These are phyloP conservation scores for Homolaphlyctis polyrhiza DNA, from an alignment of 371 early-diverging fungal genomes.

Conservation along the genomic window DNA sequence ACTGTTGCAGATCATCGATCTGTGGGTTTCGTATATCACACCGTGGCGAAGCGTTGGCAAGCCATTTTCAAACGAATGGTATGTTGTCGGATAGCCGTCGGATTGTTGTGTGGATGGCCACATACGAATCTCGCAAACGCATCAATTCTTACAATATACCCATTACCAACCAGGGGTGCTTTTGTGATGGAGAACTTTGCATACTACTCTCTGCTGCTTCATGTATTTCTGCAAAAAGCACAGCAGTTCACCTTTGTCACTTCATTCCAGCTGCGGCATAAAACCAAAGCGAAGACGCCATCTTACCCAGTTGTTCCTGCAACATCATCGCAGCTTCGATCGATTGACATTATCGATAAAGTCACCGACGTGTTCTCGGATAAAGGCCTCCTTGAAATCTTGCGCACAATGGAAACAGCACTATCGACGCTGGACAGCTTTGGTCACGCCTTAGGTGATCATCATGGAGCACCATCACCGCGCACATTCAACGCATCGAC, in stretches of 20 bases:
- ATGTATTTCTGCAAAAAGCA: background rate
- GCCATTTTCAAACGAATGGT: slow-evolving; percentile 1
- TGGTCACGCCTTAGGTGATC: background rate
- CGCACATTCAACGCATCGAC: background rate
- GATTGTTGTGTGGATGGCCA: background rate
- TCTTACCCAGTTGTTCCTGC: no score
- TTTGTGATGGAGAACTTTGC: slow-evolving; percentile 6
- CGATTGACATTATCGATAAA: background rate
- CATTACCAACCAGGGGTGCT: background rate
- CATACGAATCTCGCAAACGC: background rate
- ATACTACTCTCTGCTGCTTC: background rate
- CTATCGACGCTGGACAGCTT: background rate
- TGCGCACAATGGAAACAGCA: slow-evolving; percentile 2
- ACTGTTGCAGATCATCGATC: background rate
- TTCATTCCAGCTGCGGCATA: background rate
- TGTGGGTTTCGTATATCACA: slow-evolving; percentile 3
- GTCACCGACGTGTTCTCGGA: background rate
- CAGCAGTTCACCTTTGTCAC: background rate
- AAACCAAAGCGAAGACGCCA: background rate
- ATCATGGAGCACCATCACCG: background rate
- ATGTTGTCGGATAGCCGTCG: background rate
- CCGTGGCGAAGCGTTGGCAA: background rate
- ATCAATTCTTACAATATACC: no score
- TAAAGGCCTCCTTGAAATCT: background rate
- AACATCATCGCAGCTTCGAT: background rate